These are phyloP conservation scores for Nothophaeocryptopus gaeumannii DNA, from an alignment of 2,329 filamentous ascomycete species.

Conservation along the genomic window DNA sequence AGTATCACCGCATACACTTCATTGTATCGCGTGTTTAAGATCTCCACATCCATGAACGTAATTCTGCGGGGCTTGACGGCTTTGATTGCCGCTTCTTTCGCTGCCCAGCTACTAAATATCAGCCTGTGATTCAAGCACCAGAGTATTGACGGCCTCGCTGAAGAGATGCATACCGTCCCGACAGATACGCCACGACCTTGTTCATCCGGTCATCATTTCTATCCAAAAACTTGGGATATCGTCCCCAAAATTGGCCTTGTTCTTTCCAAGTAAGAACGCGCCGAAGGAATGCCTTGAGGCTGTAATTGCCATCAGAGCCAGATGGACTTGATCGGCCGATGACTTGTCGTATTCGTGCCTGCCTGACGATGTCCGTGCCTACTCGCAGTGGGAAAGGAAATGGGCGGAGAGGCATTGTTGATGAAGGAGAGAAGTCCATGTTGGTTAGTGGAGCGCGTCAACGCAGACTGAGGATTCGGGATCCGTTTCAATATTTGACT, in stretches of 20 bases:
- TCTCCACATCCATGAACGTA: conserved; percentile 40
- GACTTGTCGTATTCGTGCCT: conserved; percentile 59
- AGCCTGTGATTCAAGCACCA: too few relatives aligned
- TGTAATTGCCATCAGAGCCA: background rate
- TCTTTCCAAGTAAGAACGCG: conserved; percentile 30
- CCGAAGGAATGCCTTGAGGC: conserved; percentile 20
- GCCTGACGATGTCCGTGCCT: conserved; percentile 75
- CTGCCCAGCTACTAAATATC: conserved; percentile 40
- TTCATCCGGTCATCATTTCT: background rate
- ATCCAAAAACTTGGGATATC: conserved; percentile 3
- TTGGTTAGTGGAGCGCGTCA: too few relatives aligned
- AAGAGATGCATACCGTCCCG: conserved; percentile 23
- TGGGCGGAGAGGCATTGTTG: conserved; percentile 42
- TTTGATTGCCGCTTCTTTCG: conserved; percentile 53
- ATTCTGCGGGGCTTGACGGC: conserved; percentile 34
- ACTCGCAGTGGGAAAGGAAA: conserved; percentile 68
- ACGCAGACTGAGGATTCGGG: too few relatives aligned
- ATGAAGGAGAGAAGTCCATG: background rate
- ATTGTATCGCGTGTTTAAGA: conserved; percentile 39
- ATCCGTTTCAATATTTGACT: too few relatives aligned
- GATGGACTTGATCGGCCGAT: conserved; percentile 37
- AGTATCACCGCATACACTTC: conserved; percentile 60
- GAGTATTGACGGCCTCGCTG: background rate
- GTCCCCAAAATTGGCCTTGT: conserved; percentile 19
- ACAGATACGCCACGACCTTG: conserved; percentile 11